Percentiles rank a stretch among this genome's conserved stretches.
Conservation (phyloP, 805 yeast genomes). For the Monosporozyma unispora region DNA sequence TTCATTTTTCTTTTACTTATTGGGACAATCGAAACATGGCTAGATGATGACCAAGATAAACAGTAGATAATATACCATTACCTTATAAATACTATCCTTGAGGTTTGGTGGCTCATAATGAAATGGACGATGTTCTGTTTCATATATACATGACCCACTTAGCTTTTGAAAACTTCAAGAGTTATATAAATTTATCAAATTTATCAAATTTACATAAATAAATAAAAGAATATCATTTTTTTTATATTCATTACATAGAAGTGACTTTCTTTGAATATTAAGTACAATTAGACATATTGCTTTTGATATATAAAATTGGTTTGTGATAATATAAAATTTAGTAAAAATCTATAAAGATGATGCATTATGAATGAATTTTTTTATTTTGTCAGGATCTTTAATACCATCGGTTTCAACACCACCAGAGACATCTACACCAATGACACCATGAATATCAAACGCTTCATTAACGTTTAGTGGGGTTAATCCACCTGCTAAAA, state of each 20-base stretch:
- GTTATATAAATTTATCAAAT: too few relatives aligned
- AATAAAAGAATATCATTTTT: too few relatives aligned
- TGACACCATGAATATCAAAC: constrained; percentile 41
- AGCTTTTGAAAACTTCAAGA: too few relatives aligned
- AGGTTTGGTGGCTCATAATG: background rate
- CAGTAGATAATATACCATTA: background rate
- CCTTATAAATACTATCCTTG: background rate
- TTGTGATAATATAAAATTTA: background rate
- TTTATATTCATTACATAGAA: too few relatives aligned
- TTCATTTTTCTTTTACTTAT: background rate
- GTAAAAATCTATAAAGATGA: background rate
- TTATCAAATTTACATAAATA: too few relatives aligned
- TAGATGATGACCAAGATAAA: background rate
- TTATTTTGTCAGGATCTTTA: constrained; percentile 62
- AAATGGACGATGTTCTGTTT: too few relatives aligned
- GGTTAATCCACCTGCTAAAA: constrained; percentile 85
- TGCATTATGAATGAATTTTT: constrained; percentile 37
- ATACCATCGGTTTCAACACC: constrained; percentile 80
- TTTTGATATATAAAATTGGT: too few relatives aligned
- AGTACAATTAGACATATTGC: too few relatives aligned
- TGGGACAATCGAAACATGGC: background rate
- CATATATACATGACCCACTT: too few relatives aligned
- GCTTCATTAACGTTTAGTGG: constrained; percentile 65
- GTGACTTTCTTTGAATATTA: too few relatives aligned
- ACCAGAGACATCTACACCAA: constrained; percentile 91